Conservation (phyloP, 352 stramenopile species). For the Phytophthora tentaculata region DNA sequence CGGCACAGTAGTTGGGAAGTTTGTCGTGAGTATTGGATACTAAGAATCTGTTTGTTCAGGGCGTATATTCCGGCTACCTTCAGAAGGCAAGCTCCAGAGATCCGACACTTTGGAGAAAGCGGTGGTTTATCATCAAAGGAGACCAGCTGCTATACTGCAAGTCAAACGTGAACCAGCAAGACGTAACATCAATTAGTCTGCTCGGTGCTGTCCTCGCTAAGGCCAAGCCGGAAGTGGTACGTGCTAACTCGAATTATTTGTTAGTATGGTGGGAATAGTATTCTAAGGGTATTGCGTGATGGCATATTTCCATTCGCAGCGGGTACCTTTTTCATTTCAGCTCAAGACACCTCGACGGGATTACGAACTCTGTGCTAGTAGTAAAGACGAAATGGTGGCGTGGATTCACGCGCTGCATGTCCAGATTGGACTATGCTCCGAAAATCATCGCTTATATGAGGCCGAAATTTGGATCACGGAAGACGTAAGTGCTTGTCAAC, state of each 20-base stretch:
- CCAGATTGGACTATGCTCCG: slow-evolving; percentile 78
- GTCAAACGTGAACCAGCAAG: slow-evolving; percentile 79
- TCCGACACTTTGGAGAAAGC: slow-evolving; percentile 80
- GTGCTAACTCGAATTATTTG: slow-evolving; percentile 19
- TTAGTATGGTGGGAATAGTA: background rate
- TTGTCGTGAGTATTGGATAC: too few species aligned
- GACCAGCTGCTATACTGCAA: slow-evolving; percentile 89
- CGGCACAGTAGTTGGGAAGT: too few species aligned
- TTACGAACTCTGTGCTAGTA: slow-evolving; percentile 82
- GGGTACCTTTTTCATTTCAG: slow-evolving; percentile 79
- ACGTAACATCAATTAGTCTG: slow-evolving; percentile 84
- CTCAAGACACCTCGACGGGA: slow-evolving; percentile 73
- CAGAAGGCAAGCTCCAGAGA: slow-evolving; percentile 86
- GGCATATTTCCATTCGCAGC: slow-evolving; percentile 30
- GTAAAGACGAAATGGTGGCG: slow-evolving; percentile 80
- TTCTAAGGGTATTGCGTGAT: slow-evolving; percentile 9
- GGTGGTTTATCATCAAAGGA: slow-evolving; percentile 89
- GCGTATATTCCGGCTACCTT: slow-evolving; percentile 78
- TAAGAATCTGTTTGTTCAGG: slow-evolving; percentile 41
- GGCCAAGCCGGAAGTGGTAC: slow-evolving; percentile 74
- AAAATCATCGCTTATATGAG: slow-evolving; percentile 83
- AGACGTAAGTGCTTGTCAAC: slow-evolving; percentile 54
- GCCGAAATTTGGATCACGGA: slow-evolving; percentile 88
- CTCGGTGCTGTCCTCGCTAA: slow-evolving; percentile 79
- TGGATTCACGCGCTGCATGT: slow-evolving; percentile 86